Conservation (phyloP, 2,329 filamentous ascomycete species). For the Aspergillus sp. region DNA sequence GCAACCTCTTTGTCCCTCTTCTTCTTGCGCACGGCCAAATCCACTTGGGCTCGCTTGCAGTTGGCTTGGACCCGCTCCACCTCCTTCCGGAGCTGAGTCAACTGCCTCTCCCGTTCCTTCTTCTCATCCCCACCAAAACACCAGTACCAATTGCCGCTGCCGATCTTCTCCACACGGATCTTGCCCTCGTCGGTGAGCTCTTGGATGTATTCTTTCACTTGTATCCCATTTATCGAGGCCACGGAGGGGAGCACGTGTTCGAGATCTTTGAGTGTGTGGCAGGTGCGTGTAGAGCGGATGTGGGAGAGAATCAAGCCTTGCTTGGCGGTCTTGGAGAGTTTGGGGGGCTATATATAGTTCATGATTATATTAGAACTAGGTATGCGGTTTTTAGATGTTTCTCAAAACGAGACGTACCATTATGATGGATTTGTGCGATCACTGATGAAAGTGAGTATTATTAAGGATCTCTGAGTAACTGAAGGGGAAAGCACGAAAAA, state of each 20-base stretch:
- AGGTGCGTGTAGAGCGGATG: constrained; percentile 60
- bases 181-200: constrained; percentile 60
- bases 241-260: constrained; percentile 63
- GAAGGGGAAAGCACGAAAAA: background rate
- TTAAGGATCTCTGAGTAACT: background rate
- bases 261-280: constrained; percentile 66
- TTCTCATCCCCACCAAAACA: constrained; percentile 61
- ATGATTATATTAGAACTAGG: background rate
- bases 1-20: constrained; percentile 23
- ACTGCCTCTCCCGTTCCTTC: constrained; percentile 42
- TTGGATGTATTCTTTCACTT: constrained; percentile 67
- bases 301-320: constrained; percentile 58
- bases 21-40: constrained; percentile 38
- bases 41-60: constrained; percentile 35
- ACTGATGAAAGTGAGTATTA: background rate
- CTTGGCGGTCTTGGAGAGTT: constrained; percentile 59
- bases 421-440: background rate
- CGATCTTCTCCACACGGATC: constrained; percentile 68
- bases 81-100: constrained; percentile 28
- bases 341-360: constrained; percentile 44
- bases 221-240: constrained; percentile 64
- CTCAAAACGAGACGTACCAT: constrained; percentile 6
- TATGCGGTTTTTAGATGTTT: background rate
- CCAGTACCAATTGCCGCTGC: constrained; percentile 73
- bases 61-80: constrained; percentile 29